phyloP scores from a whole-genome alignment of 1,284 basidiomycete genomes.

The Melampsora occidentalis region DNA sequence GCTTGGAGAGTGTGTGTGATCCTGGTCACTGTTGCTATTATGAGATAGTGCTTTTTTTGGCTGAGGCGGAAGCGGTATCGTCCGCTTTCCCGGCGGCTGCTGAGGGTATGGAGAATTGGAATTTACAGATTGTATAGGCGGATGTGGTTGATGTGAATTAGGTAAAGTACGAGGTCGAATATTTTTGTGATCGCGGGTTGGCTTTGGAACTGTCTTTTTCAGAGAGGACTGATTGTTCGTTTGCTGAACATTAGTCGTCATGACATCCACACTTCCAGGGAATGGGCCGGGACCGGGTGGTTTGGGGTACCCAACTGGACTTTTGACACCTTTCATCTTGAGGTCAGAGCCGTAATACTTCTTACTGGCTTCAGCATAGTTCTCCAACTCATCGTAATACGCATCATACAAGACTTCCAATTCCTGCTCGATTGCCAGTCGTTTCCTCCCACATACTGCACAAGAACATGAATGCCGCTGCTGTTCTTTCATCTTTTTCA shows the following conservation, averaged over 20 bases:
- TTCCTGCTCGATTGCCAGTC: conserved; percentile 96
- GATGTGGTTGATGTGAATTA: conserved; percentile 41
- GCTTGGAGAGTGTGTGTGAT: conserved; percentile 49
- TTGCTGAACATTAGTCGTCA: conserved; percentile 69
- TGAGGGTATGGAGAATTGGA: conserved; percentile 25
- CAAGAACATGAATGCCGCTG: conserved; percentile 93
- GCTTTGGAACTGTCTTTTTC: conserved; percentile 46
- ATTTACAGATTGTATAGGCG: conserved; percentile 44
- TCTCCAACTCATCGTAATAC: conserved; percentile 99
- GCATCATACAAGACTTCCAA: conserved; percentile 98
- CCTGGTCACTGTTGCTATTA: conserved; percentile 48
- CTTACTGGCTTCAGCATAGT: conserved; percentile 66
- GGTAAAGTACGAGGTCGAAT: conserved; percentile 47
- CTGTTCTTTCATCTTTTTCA: conserved; percentile 98
- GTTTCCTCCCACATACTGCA: conserved; percentile 94
- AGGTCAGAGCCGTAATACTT: conserved; percentile 67
- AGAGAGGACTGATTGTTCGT: conserved; percentile 65
- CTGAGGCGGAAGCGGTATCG: conserved; percentile 35
- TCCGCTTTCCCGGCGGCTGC: conserved; percentile 28
- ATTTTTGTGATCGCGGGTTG: conserved; percentile 50
- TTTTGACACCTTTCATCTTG: conserved; percentile 67
- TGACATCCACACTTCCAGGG: conserved; percentile 92
- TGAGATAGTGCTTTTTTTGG: conserved; percentile 40
- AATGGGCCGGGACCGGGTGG: conserved; percentile 96
- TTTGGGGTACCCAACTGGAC: conserved; percentile 77